Evolutionary conservation across 352 stramenopile genomes (phyloP), one percentile per base, ranked within the genome.

Genomic region (Globisporangium takayamanum): DNA sequence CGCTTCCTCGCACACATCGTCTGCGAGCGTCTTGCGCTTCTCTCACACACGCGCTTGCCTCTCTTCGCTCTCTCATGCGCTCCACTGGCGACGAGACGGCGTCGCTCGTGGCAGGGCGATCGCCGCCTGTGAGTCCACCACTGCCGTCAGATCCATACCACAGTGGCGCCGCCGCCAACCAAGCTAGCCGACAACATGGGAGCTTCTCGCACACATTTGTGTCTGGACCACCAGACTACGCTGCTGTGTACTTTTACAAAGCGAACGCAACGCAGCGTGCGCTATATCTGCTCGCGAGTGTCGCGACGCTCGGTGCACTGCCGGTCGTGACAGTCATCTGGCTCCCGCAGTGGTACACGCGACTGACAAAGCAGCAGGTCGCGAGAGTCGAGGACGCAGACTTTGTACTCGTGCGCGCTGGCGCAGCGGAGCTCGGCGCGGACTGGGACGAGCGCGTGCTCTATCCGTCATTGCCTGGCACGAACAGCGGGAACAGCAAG

Each of bases 291-390:
- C 62, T 77, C 26, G 62, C 56, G 6, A 76, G 80, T 41, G 58
- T 75, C 15, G 52, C 76, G 16, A 70, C 76, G 5, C 67, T 69
- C 11, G 80, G 80, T 3, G 59, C 74, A 18, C 41, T 92, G 26
- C 70, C 71, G 0, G 28, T 79, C 42, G 41, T 82, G 25, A 69
- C 64, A 26, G 62, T 74, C 30, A 64, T 76, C 25, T 92, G 80
- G 78, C 59, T 81, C 42, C 82, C 82, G 8, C 72, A 80, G 54
- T 73, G 80, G 54, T 71, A 77, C 59, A 87, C 80, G 53, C 66
- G 69, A 18, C 63, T 90, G 28, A 75, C 82, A 11, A 75, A 78
- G 55, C 66, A 55, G 20, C 70, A 67, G n/a, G 68, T 82, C 16
- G 57, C 60, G 22, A 67, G 37, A 5, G 60, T 73, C 11, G 72